Base-by-base conservation (phyloP, 208 protist genomes). In the Porcisia deanei region DNA sequence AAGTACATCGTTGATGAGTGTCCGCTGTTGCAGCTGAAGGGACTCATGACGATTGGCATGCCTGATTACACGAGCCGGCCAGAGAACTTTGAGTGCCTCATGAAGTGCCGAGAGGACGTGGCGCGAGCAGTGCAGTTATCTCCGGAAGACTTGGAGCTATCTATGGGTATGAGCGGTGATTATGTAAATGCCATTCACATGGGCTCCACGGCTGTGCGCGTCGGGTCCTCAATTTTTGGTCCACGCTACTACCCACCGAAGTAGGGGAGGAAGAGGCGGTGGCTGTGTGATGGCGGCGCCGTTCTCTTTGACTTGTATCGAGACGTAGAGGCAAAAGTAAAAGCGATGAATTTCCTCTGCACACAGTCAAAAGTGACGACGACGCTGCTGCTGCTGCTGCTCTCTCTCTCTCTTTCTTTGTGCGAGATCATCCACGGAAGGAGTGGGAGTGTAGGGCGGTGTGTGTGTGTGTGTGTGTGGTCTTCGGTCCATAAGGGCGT, bases 31-130 rank as follows among this genome's bases (percentile, higher is more conserved):
- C 69, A 83, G 0, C 80, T 99, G 20, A 65, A 70, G 20, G 98
- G 98, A 37, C 80, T 99, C 22, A 99, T 99, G 98, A 99, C 98
- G 37, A 99, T 99, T 71, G 98, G 98, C 54, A 95, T 88, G 84
- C 90, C 86, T 3, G 91, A 95, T 77, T 92, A 93, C 76, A 93
- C 89, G 14, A 91, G 88, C 65, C 71, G 80, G 41, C 85, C 89
- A 53, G 79, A 85, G 66, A 88, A 99, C 88, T 99, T 99, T 80
- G 78, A 85, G 73, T 97, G 92, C 57, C 85, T 98, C 49, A 76
- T 76, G 6, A 41, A 80, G 52, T 97, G 88, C 68, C 87, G 94
- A 7, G 76, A 79, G 16, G 77, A 88, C 22, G 82, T 99, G 22
- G 88, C 86, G 18, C 49, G 84, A 45, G 75, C 90, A 52, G 57